Conservation (phyloP, 257 asterid genomes). For the Gentiana straminea region DNA sequence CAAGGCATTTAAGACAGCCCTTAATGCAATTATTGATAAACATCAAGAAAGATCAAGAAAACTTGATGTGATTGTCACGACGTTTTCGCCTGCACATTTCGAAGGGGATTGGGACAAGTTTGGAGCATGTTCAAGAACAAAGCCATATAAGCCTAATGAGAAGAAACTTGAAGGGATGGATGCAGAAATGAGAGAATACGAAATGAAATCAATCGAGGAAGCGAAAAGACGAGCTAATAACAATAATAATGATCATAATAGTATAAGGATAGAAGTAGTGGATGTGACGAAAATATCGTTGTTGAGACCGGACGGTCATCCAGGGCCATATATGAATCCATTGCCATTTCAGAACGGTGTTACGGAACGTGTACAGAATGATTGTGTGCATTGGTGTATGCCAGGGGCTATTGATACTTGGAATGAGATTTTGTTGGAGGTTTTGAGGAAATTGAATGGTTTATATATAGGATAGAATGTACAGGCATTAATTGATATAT, state of each 20-base stretch:
- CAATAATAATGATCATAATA: not conserved
- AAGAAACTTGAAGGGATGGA: slow-evolving; percentile 40
- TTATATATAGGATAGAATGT: not conserved
- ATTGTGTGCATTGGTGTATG: slow-evolving; percentile 89
- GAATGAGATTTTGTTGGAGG: slow-evolving; percentile 58
- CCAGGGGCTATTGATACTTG: slow-evolving; percentile 87
- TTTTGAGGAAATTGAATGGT: slow-evolving; percentile 28
- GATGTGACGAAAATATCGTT: slow-evolving; percentile 54
- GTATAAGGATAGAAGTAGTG: slow-evolving; percentile 37
- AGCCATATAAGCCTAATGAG: slow-evolving; percentile 37
- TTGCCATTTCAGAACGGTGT: slow-evolving; percentile 63
- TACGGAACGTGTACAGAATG: slow-evolving; percentile 45
- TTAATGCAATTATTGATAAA: slow-evolving; percentile 21
- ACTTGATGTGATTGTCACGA: slow-evolving; percentile 34
- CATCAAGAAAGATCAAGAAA: not conserved
- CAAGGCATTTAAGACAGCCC: slow-evolving; percentile 39
- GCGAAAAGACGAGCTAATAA: slow-evolving; percentile 23
- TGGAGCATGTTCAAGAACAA: slow-evolving; percentile 58
- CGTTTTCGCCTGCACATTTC: slow-evolving; percentile 72
- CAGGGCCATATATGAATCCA: slow-evolving; percentile 71
- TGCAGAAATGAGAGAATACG: slow-evolving; percentile 54
- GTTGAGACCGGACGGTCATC: slow-evolving; percentile 79
- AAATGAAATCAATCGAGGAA: slow-evolving; percentile 23
- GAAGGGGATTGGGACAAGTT: slow-evolving; percentile 82
- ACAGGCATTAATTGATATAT: no score